Evolutionary conservation across 768 basidiomycete genomes (phyloP), one percentile per base, ranked within the genome.

Genomic region (Fibroporia radiculosa): DNA sequence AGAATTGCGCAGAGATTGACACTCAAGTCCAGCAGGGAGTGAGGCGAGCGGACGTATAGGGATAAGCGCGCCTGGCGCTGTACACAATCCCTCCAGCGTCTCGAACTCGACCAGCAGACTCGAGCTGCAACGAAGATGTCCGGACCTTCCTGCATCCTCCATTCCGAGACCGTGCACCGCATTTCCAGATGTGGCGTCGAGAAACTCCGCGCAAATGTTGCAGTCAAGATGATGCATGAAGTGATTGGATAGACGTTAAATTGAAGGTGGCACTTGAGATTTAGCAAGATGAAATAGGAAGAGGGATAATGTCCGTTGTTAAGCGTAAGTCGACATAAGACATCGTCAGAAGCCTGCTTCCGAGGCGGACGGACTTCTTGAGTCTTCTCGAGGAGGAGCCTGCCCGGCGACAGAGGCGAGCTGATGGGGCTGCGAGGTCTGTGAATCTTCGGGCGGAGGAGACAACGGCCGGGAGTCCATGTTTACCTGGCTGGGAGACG

Each of bases 311-410:
- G 56, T 57, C 54, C 52, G 48, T 41, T 33, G 20, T 26, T 26
- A n/a, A 38, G 47, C 37, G 44, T 39, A 32, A 41, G 41, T 20
- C 20, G 42, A 31, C 20, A 14, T 44, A 11, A 22, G 49, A 44
- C 36, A 45, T 14, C 34, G 40, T 63, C 56, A 66, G 47, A 49
- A 65, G 13, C 53, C 62, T 42, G 49, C 54, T 41, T 66, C 66
- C 42, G 65, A 64, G 1, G 61, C 53, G 18, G 59, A 62, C 13
- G 63, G 61, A 38, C 62, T 81, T 10, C 16, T 18, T 6, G 82
- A 82, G 53, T 77, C 77, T 58, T 81, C 83, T 41, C 72, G 75
- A 16, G 78, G 76, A 27, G 75, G 72, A 42, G 77, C 74, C 57
- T 81, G 82, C 25, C 75, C 75, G 55, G 73, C 72, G 44, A 74